phyloP scores from a whole-genome alignment of 805 yeast species.

The Saccharomyces jurei region DNA sequence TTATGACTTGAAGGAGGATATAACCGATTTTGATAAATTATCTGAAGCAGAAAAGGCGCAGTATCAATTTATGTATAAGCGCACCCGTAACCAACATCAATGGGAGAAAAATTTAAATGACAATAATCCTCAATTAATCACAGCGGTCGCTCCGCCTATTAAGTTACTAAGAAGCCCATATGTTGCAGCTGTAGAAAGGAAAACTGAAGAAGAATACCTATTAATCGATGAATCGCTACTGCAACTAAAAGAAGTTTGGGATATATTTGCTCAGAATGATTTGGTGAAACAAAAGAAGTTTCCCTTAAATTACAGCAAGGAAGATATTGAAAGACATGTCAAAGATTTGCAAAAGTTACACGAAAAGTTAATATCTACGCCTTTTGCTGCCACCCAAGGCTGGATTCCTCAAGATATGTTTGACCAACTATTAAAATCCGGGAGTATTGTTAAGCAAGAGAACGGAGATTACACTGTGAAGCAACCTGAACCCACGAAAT shows the following conservation, averaged over 20 bases:
- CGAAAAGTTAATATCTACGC: conserved; percentile 55
- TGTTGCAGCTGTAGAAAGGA: conserved; percentile 50
- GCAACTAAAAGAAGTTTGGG: conserved; percentile 65
- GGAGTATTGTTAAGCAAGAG: conserved; percentile 53
- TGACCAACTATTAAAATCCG: conserved; percentile 56
- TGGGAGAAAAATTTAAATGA: conserved; percentile 77
- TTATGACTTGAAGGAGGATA: conserved; percentile 64
- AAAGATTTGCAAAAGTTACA: conserved; percentile 58
- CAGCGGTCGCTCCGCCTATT: conserved; percentile 75
- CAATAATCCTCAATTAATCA: conserved; percentile 56
- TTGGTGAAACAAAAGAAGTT: conserved; percentile 43
- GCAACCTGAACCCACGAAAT: not conserved
- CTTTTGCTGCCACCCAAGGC: conserved; percentile 85
- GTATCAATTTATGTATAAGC: conserved; percentile 75
- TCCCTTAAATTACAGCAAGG: conserved; percentile 57
- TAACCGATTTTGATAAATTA: conserved; percentile 59
- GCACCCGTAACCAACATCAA: conserved; percentile 83
- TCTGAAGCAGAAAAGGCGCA: conserved; percentile 70
- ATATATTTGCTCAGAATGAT: conserved; percentile 49
- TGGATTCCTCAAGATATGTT: conserved; percentile 96
- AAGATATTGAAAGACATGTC: conserved; percentile 51
- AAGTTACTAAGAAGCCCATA: conserved; percentile 65
- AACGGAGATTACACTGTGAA: conserved; percentile 43
- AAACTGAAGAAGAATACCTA: conserved; percentile 48
- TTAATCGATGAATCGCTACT: conserved; percentile 59